These are phyloP conservation scores for Endocarpon pusillum DNA, from an alignment of 495 filamentous ascomycete genomes.

Conservation along the genomic window DNA sequence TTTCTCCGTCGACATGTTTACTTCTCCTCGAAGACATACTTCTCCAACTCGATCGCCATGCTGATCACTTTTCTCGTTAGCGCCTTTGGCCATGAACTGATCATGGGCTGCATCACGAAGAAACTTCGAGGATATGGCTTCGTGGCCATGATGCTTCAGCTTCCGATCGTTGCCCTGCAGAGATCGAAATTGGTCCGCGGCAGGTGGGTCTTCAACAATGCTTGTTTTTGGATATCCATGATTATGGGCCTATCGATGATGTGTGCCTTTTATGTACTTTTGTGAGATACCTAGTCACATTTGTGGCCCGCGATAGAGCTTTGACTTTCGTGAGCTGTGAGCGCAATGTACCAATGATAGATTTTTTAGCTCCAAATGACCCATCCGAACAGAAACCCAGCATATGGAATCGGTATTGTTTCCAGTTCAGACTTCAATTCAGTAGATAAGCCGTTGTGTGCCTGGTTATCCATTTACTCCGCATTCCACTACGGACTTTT, in stretches of 20 bases:
- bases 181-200: slow-evolving; percentile 57
- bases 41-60: slow-evolving; percentile 65
- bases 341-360: no score
- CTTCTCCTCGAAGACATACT: slow-evolving; percentile 52
- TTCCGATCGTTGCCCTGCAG: slow-evolving; percentile 87
- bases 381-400: no score
- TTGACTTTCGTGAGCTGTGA: no score
- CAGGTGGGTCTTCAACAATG: slow-evolving; percentile 68
- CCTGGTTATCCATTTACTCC: no score
- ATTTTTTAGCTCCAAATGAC: no score
- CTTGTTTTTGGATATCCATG: slow-evolving; percentile 91
- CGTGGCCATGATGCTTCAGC: slow-evolving; percentile 83
- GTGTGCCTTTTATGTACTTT: slow-evolving; percentile 39
- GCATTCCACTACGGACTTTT: no score
- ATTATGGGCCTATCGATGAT: slow-evolving; percentile 72
- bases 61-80: slow-evolving; percentile 84
- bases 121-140: slow-evolving; percentile 92
- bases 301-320: no score
- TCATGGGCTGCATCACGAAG: slow-evolving; percentile 97
- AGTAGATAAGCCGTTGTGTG: no score
- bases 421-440: no score
- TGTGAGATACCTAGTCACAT: slow-evolving; percentile 21
- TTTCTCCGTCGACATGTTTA: slow-evolving; percentile 95
- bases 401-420: no score
- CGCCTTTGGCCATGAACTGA: slow-evolving; percentile 79